Conservation (phyloP, 257 asterid genomes). For the Anisodus acutangulus region DNA sequence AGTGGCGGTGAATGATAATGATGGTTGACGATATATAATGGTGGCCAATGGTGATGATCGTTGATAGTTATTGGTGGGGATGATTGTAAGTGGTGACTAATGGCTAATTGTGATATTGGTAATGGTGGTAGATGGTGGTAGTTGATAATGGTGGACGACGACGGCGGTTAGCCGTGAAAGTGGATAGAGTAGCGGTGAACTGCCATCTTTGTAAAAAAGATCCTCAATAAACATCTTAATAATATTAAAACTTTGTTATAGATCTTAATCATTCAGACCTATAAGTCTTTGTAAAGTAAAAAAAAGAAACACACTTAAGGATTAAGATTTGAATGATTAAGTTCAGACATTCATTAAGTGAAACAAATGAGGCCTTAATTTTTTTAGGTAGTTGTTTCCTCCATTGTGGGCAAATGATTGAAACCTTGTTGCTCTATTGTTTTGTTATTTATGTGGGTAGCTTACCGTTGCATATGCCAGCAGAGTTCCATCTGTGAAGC, state of each 20-base stretch:
- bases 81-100: neutral
- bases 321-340: neutral
- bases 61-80: neutral
- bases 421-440: constrained; percentile 13
- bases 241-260: neutral
- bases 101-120: neutral
- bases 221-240: neutral
- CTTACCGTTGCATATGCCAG: neutral
- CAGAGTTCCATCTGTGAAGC: neutral
- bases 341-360: neutral
- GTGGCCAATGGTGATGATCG: neutral
- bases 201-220: neutral
- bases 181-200: neutral
- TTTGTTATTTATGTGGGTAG: constrained; percentile 14
- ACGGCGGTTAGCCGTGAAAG: neutral
- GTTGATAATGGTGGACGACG: neutral
- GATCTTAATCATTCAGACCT: neutral
- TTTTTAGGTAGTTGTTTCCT: neutral
- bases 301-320: neutral
- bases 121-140: neutral
- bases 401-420: neutral
- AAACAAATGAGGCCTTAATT: neutral
- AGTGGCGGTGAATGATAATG: neutral
- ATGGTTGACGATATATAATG: neutral
- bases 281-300: neutral